Conservation (phyloP, 2,329 filamentous ascomycete species). For the Fusarium foetens region DNA sequence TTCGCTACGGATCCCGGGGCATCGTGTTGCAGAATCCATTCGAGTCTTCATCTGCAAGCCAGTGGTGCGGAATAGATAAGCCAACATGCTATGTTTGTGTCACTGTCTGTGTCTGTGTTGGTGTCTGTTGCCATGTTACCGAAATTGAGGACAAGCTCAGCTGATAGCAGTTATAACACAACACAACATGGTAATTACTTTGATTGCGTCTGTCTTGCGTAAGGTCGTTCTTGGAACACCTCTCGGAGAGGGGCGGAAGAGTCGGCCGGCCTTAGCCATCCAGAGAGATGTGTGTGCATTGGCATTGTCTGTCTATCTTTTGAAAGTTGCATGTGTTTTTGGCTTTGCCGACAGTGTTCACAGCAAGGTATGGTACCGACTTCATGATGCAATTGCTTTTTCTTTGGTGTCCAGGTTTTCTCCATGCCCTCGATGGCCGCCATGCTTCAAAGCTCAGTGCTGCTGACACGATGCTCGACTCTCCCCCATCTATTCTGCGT, state of each 20-base stretch:
- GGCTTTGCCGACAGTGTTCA: not conserved
- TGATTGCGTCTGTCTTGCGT: not conserved
- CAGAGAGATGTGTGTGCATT: not conserved
- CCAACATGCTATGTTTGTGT: not conserved
- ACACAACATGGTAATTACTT: not conserved
- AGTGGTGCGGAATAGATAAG: constrained; percentile 13
- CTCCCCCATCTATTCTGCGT: not conserved
- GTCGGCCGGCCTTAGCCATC: not conserved
- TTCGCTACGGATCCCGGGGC: not conserved
- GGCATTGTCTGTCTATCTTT: not conserved
- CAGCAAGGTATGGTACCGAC: not conserved
- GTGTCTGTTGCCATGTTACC: not conserved
- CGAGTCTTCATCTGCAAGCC: constrained; percentile 7
- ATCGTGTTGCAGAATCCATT: not conserved
- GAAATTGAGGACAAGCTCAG: not conserved
- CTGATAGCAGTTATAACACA: not conserved
- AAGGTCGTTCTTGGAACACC: not conserved
- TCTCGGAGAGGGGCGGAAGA: not conserved
- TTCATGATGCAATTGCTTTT: not conserved
- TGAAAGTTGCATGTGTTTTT: not conserved
- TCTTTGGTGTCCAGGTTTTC: not conserved
- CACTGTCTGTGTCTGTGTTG: not conserved
- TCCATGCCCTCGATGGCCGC: not conserved
- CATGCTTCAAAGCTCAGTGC: not conserved
- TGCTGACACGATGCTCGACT: not conserved